These are phyloP conservation scores for Claviceps sp. DNA, from an alignment of 2,329 filamentous ascomycete species.

Conservation along the genomic window DNA sequence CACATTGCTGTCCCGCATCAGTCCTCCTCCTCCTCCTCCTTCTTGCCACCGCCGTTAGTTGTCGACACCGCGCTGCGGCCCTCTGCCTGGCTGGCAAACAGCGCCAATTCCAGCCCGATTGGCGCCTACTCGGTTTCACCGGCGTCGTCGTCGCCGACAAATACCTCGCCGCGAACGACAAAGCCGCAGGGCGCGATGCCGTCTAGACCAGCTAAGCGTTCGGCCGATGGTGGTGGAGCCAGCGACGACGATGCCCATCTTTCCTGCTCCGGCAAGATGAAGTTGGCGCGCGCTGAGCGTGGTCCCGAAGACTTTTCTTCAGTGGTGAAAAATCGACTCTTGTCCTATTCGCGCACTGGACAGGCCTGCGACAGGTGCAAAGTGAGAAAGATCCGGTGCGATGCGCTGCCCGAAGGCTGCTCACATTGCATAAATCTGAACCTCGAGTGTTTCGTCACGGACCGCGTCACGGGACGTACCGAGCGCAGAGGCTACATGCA, in stretches of 20 bases:
- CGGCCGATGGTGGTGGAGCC: constrained; percentile 20
- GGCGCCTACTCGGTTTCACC: constrained; percentile 5
- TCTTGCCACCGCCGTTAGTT: not conserved
- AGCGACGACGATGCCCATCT: constrained; percentile 17
- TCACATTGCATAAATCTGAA: constrained; percentile 67
- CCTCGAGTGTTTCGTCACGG: constrained; percentile 71
- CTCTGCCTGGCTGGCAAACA: not conserved
- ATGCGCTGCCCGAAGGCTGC: constrained; percentile 67
- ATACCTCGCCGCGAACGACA: constrained; percentile 5
- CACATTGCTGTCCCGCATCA: not conserved
- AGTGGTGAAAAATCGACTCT: constrained; percentile 41
- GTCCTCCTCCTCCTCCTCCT: not conserved
- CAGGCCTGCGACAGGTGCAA: constrained; percentile 87
- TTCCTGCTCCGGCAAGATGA: constrained; percentile 24
- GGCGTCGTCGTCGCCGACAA: constrained; percentile 6
- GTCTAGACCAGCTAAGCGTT: constrained; percentile 20
- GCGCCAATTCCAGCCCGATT: constrained; percentile 7
- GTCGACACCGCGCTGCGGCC: not conserved
- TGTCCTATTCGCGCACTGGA: constrained; percentile 51
- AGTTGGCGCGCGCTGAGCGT: constrained; percentile 36
- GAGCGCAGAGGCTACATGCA: constrained; percentile 68
- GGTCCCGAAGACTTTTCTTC: constrained; percentile 38
- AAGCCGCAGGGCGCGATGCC: constrained; percentile 8
- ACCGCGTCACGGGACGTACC: constrained; percentile 72
- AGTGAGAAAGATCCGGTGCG: constrained; percentile 81